Conservation (phyloP, 108 stramenopile species). For the Pseudonitzschia delicatissima region DNA sequence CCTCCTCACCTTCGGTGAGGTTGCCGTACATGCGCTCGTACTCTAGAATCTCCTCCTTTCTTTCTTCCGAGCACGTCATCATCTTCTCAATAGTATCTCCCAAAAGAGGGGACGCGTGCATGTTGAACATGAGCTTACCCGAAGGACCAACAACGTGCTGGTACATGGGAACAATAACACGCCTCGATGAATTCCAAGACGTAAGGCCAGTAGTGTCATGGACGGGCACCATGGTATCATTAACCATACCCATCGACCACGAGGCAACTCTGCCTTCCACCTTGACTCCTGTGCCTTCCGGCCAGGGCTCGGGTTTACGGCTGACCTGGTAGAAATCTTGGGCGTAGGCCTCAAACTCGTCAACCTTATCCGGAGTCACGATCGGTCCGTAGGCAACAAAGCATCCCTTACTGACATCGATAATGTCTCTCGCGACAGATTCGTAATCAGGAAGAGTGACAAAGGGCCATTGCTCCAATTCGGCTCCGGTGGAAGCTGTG, state of each 20-base stretch:
- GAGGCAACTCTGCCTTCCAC: neutral
- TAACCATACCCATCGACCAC: neutral
- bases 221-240: neutral
- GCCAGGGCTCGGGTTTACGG: neutral
- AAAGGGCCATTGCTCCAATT: neutral
- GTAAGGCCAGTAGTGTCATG: neutral
- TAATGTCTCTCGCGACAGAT: neutral
- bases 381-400: neutral
- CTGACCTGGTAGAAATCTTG: neutral
- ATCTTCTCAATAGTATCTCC: neutral
- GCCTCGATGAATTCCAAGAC: neutral
- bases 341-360: neutral
- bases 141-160: neutral
- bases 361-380: neutral
- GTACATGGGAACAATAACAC: neutral
- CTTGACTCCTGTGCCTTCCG: neutral
- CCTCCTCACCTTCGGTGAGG: neutral
- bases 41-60: neutral
- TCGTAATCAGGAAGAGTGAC: neutral
- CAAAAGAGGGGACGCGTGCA: neutral
- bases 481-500: neutral
- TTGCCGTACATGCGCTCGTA: neutral
- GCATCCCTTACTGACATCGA: neutral
- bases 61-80: slow-evolving; percentile 1
- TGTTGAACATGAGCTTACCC: slow-evolving; percentile 2